phyloP scores from a whole-genome alignment of 2,329 filamentous ascomycete species.

The Pestalotiopsis sp. region DNA sequence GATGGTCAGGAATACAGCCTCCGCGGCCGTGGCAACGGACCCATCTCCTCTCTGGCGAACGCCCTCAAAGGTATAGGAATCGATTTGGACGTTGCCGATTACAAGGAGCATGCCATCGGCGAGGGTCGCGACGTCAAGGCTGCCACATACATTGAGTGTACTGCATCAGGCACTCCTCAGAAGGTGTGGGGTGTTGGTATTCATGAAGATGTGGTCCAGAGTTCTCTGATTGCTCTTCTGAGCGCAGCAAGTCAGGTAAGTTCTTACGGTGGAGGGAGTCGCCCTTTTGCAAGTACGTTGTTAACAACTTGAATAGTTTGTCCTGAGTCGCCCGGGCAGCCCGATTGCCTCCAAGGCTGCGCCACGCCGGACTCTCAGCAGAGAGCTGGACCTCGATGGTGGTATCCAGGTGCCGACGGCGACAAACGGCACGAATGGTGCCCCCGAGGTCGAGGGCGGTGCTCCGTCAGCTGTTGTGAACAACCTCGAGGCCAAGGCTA shows the following conservation, averaged over 20 bases:
- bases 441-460: conserved; percentile 13
- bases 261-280: conserved; percentile 25
- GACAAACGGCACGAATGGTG: conserved; percentile 28
- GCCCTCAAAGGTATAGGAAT: conserved; percentile 80
- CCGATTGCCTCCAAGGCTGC: conserved; percentile 65
- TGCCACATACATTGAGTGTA: conserved; percentile 95
- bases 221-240: conserved; percentile 82
- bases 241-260: conserved; percentile 85
- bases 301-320: conserved; percentile 57
- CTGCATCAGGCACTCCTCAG: conserved; percentile 64
- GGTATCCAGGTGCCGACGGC: conserved; percentile 20
- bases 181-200: conserved; percentile 91
- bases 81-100: conserved; percentile 88
- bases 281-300: not conserved
- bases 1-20: conserved; percentile 81
- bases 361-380: conserved; percentile 46
- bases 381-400: conserved; percentile 37
- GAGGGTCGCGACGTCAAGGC: conserved; percentile 82
- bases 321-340: conserved; percentile 70
- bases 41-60: conserved; percentile 84
- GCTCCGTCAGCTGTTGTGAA: conserved; percentile 34
- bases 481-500: conserved; percentile 42
- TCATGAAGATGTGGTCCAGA: conserved; percentile 90
- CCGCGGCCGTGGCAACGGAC: conserved; percentile 82
- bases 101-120: conserved; percentile 95